Conservation (phyloP, 345 rosid genomes). For the Lagerstroemia speciosa region DNA sequence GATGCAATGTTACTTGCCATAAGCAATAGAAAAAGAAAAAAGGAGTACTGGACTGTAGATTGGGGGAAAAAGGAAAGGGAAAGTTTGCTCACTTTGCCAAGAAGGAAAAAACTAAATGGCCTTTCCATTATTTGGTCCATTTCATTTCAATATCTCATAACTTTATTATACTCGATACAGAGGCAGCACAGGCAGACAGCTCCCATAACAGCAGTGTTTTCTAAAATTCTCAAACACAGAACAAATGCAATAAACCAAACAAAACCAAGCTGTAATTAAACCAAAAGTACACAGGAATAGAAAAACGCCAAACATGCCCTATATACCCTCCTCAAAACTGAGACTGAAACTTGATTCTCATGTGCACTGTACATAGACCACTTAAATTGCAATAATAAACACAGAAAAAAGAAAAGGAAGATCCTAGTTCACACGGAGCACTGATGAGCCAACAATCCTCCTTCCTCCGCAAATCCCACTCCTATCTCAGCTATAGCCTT, state of each 20-base stretch:
- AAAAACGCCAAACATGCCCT: neutral
- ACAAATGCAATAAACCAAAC: neutral
- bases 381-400: neutral
- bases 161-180: too few relatives aligned
- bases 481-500: neutral
- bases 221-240: neutral
- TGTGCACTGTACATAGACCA: neutral
- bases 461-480: neutral
- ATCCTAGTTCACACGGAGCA: neutral
- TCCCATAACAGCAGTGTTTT: neutral
- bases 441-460: neutral
- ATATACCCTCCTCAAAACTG: neutral
- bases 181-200: too few relatives aligned
- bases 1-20: too few relatives aligned
- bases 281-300: neutral
- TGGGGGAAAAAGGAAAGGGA: too few relatives aligned
- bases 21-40: too few relatives aligned
- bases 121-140: too few relatives aligned
- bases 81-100: too few relatives aligned
- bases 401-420: neutral
- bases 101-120: too few relatives aligned
- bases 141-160: too few relatives aligned
- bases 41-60: too few relatives aligned
- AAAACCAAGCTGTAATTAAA: neutral
- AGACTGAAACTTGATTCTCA: neutral